Evolutionary conservation across 371 early-diverging fungal genomes (phyloP), one percentile per base, ranked within the genome.

Genomic region (Saksenaea vasiformis): DNA sequence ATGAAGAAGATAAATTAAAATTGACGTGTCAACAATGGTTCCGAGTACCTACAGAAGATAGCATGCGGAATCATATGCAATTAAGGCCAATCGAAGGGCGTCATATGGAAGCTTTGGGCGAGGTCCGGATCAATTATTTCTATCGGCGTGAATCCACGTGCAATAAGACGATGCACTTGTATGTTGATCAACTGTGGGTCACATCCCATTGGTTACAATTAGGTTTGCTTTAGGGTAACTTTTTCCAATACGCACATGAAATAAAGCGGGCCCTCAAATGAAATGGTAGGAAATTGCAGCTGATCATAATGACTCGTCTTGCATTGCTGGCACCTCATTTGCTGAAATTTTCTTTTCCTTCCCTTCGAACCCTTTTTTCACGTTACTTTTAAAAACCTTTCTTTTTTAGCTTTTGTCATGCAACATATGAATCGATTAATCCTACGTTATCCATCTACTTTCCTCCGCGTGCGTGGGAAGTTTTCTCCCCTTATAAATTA

Each of bases 401-500:
- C 39, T 58, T 22, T n/a, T 47, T 47, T 47, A 22, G 51, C 22
- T 22, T 19, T 47, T 22, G 17, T 47, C 22, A 47, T 47, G n/a
- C 19, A 47, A 47, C 51, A 47, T 22, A 47, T 47, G 51, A 47
- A 47, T 47, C 22, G 10, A 47, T 10, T 22, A 19, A 22, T 22
- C 24, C 24, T 22, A 17, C 51, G 51, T 22, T 19, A 19, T 10
- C 51, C 51, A 22, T 8, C 7, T 8, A 47, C n/a, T 22, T 47
- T 47, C 10, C 0, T 22, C 51, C 51, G 51, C 22, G 13, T 38
- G 37, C 65, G 65, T 65, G 65, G 58, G 60, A 65, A 65, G 65
- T 39, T 65, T 60, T 57, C 60, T 43, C 54, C 36, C 35, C 60
- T 54, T 65, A 60, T 65, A 65, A 65, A 60, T 34, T 54, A 38